Conservation (phyloP, 768 basidiomycete species). For the Calocera cornea region DNA sequence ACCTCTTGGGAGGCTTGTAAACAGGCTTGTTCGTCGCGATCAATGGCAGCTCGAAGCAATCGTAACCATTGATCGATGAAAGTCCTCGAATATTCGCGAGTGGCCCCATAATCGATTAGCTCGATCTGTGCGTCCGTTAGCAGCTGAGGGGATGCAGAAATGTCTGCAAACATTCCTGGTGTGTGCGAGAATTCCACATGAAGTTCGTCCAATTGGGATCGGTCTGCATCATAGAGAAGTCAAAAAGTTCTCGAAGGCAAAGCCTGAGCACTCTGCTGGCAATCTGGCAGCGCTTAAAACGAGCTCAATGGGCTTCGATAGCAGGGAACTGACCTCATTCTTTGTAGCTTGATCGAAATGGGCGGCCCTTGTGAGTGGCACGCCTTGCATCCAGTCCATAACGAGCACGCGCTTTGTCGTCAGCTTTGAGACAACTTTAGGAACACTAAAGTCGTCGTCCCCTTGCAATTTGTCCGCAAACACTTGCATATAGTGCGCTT, state of each 20-base stretch:
- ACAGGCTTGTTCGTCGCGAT: constrained; percentile 52
- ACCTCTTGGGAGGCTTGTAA: constrained; percentile 60
- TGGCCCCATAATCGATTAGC: constrained; percentile 93
- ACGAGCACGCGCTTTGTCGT: constrained; percentile 75
- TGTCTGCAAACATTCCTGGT: constrained; percentile 37
- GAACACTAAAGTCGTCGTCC: constrained; percentile 64
- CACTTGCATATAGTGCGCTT: constrained; percentile 52
- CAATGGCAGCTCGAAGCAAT: constrained; percentile 69
- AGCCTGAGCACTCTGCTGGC: constrained; percentile 67
- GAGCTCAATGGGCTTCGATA: neutral
- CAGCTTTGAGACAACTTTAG: constrained; percentile 65
- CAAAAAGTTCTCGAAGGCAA: constrained; percentile 80
- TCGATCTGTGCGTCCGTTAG: constrained; percentile 39
- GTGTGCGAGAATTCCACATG: constrained; percentile 59
- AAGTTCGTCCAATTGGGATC: constrained; percentile 99
- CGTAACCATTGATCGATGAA: constrained; percentile 83
- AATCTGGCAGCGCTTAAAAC: constrained; percentile 41
- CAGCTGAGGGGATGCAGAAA: neutral
- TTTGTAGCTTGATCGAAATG: constrained; percentile 50
- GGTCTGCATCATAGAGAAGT: constrained; percentile 90
- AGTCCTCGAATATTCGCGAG: constrained; percentile 63
- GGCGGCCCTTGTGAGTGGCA: constrained; percentile 58
- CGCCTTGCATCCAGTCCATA: constrained; percentile 73
- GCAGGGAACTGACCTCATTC: constrained; percentile 43
- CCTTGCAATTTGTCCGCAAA: constrained; percentile 35